Percentiles rank a stretch among this genome's conserved stretches.
Evolutionary conservation across 2,329 filamentous ascomycete genomes (phyloP).

Genomic region (Sclerotinia borealis): DNA sequence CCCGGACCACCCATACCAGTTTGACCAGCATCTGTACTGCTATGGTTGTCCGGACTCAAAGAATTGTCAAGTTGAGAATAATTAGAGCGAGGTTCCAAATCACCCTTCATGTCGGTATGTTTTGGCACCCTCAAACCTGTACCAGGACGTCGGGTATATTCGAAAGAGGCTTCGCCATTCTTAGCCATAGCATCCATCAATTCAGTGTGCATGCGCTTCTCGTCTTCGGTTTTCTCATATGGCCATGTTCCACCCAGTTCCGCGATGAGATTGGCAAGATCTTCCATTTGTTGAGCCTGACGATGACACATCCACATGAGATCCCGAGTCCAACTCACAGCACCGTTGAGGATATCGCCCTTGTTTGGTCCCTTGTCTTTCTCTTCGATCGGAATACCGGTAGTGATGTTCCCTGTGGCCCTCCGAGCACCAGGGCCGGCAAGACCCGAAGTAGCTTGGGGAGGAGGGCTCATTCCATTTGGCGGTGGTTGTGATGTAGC

Average conservation of each 20-base stretch:
- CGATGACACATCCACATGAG: conserved; percentile 94
- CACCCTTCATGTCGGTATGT: conserved; percentile 86
- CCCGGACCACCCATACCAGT: conserved; percentile 31
- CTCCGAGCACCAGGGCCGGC: conserved; percentile 79
- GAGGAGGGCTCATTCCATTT: conserved; percentile 52
- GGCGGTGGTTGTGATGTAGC: conserved; percentile 47
- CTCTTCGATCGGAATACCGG: conserved; percentile 86
- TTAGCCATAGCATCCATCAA: conserved; percentile 79
- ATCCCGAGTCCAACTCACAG: conserved; percentile 94
- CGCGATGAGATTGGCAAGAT: conserved; percentile 69
- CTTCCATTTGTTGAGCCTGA: conserved; percentile 83
- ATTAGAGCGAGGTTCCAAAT: conserved; percentile 53
- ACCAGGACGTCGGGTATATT: conserved; percentile 77
- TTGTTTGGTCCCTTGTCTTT: conserved; percentile 99
- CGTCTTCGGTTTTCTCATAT: conserved; percentile 82
- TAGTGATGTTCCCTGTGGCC: conserved; percentile 80
- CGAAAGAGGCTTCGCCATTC: conserved; percentile 67
- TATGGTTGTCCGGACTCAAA: conserved; percentile 45
- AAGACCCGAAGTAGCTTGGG: conserved; percentile 80
- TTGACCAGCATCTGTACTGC: conserved; percentile 28
- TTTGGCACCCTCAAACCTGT: conserved; percentile 86
- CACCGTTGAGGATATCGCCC: conserved; percentile 94
- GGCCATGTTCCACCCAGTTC: conserved; percentile 70
- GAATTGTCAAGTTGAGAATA: conserved; percentile 36
- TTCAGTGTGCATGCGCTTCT: conserved; percentile 92